Conservation (phyloP, 2,329 filamentous ascomycete genomes). For the Aspergillus flavus region DNA sequence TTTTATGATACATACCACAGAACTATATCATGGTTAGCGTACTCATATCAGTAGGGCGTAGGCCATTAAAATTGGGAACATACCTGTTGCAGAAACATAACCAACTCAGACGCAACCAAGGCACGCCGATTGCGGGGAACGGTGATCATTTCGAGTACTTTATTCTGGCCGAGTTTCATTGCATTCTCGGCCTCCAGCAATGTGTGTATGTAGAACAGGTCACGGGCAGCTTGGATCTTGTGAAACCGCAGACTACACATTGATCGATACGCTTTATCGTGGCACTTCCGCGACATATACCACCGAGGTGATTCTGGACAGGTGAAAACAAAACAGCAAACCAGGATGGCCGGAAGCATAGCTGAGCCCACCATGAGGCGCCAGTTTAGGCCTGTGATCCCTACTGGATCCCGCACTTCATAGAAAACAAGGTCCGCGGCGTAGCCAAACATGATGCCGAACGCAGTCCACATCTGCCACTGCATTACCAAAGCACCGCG, state of each 20-base stretch:
- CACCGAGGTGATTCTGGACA: slow-evolving; percentile 60
- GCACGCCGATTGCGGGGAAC: slow-evolving; percentile 65
- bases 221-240: slow-evolving; percentile 48
- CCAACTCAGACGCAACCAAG: slow-evolving; percentile 62
- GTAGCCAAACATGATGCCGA: slow-evolving; percentile 60
- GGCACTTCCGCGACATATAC: slow-evolving; percentile 50
- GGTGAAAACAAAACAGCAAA: slow-evolving; percentile 54
- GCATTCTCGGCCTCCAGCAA: slow-evolving; percentile 63
- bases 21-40: slow-evolving; percentile 31
- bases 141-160: slow-evolving; percentile 60
- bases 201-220: slow-evolving; percentile 51
- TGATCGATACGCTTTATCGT: slow-evolving; percentile 46
- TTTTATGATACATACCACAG: slow-evolving; percentile 34
- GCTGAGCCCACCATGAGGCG: slow-evolving; percentile 71
- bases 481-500: slow-evolving; percentile 80
- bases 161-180: slow-evolving; percentile 49
- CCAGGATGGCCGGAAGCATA: slow-evolving; percentile 52
- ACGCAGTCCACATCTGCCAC: slow-evolving; percentile 66
- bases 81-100: slow-evolving; percentile 70
- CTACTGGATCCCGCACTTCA: slow-evolving; percentile 49
- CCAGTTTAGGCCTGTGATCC: slow-evolving; percentile 64
- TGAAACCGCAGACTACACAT: slow-evolving; percentile 49
- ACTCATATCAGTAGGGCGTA: neutral
- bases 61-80: neutral
- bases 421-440: slow-evolving; percentile 65